Evolutionary conservation across 805 yeast species (phyloP).

Genomic region (Metschnikowia matae): DNA sequence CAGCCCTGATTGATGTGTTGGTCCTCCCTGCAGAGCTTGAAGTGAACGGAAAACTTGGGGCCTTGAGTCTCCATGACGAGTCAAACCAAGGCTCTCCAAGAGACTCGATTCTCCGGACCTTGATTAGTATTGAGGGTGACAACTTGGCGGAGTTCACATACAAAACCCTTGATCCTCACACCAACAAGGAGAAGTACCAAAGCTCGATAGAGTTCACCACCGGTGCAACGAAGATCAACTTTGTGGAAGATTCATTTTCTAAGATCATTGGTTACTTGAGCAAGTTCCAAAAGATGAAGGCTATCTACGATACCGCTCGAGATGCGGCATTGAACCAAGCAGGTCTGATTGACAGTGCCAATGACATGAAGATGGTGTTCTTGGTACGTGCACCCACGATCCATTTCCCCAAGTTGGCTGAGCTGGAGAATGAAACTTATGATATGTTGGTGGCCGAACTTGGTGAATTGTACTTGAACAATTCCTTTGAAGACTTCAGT

Average conservation of each 20-base stretch:
- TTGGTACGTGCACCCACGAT: constrained; percentile 77
- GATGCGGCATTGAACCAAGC: constrained; percentile 86
- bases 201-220: constrained; percentile 60
- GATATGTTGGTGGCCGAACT: constrained; percentile 68
- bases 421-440: constrained; percentile 34
- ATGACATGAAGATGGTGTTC: constrained; percentile 66
- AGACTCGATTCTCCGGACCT: constrained; percentile 55
- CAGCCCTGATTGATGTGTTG: constrained; percentile 64
- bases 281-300: constrained; percentile 81
- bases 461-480: constrained; percentile 77
- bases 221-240: constrained; percentile 71
- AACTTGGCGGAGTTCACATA: constrained; percentile 78
- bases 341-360: constrained; percentile 53
- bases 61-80: constrained; percentile 73
- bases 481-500: constrained; percentile 43
- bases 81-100: constrained; percentile 57
- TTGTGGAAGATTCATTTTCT: constrained; percentile 76
- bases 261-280: constrained; percentile 62
- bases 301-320: constrained; percentile 83
- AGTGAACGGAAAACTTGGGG: constrained; percentile 70
- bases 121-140: constrained; percentile 77
- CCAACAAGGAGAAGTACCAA: constrained; percentile 47
- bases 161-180: constrained; percentile 66
- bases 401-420: constrained; percentile 63
- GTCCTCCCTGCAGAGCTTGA: constrained; percentile 76